Conservation (phyloP, 176 grass and related monocot genomes). For the Leersia perrieri region DNA sequence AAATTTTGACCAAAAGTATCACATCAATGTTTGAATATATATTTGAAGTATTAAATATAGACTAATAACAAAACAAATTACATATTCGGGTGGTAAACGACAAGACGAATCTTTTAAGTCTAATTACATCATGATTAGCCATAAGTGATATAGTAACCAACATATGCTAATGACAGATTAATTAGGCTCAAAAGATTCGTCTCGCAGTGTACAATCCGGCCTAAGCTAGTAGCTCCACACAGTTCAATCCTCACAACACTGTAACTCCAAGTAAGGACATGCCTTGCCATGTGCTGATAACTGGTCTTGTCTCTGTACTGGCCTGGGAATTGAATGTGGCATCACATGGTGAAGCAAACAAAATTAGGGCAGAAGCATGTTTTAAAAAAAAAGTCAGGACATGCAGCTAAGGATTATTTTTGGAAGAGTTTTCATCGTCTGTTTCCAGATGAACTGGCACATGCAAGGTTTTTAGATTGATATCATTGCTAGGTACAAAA, state of each 20-base stretch:
- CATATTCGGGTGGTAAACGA: too few species aligned
- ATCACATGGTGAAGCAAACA: conserved; percentile 28
- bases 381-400: background rate
- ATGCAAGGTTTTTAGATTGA: background rate
- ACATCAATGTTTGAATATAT: too few species aligned
- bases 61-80: too few species aligned
- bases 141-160: too few species aligned
- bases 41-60: too few species aligned
- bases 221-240: background rate
- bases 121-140: too few species aligned
- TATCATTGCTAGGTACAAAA: background rate
- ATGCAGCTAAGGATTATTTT: conserved; percentile 1
- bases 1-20: too few species aligned
- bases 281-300: conserved; percentile 20
- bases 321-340: conserved; percentile 32
- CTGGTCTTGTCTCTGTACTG: conserved; percentile 22
- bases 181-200: too few species aligned
- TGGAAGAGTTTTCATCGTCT: background rate
- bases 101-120: too few species aligned
- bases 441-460: background rate
- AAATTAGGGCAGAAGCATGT: conserved; percentile 11
- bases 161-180: too few species aligned
- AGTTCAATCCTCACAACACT: background rate
- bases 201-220: too few species aligned
- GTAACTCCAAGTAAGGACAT: conserved; percentile 19